Evolutionary conservation across 176 grass and related monocot genomes (phyloP).

Genomic region (Tuctoria greenei): DNA sequence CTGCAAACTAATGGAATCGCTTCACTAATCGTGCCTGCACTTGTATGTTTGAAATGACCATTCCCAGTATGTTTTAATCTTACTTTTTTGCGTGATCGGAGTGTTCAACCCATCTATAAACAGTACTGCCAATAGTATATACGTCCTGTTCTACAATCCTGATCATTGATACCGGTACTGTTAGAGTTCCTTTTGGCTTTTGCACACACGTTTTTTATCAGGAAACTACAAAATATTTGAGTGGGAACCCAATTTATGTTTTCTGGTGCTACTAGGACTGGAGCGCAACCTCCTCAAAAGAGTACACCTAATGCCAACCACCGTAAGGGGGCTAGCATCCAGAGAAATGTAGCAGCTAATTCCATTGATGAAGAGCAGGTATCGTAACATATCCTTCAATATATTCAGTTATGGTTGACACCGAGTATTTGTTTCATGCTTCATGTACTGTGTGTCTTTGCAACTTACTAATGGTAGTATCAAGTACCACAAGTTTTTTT

Average conservation of each 20-base stretch:
- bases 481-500: not conserved
- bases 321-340: constrained; percentile 9
- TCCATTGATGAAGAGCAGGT: constrained; percentile 43
- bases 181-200: not conserved
- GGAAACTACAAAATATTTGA: not conserved
- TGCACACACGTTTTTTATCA: not conserved
- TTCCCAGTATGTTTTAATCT: not conserved
- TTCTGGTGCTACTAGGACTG: constrained; percentile 8
- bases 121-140: not conserved
- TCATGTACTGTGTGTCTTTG: not conserved
- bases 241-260: constrained; percentile 8
- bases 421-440: not conserved
- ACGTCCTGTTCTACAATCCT: not conserved
- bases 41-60: not conserved
- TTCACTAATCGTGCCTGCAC: not conserved
- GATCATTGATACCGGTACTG: not conserved
- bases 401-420: not conserved
- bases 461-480: not conserved
- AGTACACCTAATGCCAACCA: constrained; percentile 27
- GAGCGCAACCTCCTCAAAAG: constrained; percentile 23
- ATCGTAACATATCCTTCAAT: constrained; percentile 2
- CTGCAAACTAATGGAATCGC: not conserved
- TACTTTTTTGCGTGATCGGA: not conserved
- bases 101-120: not conserved
- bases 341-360: constrained; percentile 30